These are phyloP conservation scores for Lantana camara DNA, from an alignment of 257 asterid genomes.

Conservation along the genomic window DNA sequence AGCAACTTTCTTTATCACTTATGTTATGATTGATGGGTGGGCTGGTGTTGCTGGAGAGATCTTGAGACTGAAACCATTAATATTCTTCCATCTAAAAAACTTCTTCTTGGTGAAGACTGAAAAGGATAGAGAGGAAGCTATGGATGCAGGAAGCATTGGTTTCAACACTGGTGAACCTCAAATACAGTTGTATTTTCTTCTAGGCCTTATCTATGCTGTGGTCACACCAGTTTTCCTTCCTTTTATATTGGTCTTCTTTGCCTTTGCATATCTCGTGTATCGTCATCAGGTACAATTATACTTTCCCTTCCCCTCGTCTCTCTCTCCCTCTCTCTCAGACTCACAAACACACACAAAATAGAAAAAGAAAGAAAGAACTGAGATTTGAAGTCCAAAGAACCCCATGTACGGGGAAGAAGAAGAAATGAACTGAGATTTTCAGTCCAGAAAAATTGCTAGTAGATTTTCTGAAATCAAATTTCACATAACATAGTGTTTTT, in stretches of 20 bases:
- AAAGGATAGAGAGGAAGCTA: conserved; percentile 80
- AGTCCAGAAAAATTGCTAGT: too few species aligned
- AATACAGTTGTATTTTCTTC: conserved; percentile 86
- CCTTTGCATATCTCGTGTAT: conserved; percentile 68
- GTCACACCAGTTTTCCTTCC: conserved; percentile 90
- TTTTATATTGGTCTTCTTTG: conserved; percentile 81
- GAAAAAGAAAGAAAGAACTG: not conserved
- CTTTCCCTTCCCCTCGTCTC: not conserved
- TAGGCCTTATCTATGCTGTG: conserved; percentile 91
- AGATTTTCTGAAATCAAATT: too few species aligned
- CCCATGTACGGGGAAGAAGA: too few species aligned
- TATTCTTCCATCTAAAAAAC: conserved; percentile 77
- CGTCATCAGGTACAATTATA: conserved; percentile 86
- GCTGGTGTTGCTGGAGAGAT: conserved; percentile 95
- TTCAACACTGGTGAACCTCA: conserved; percentile 96
- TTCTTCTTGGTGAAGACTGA: conserved; percentile 90
- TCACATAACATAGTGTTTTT: too few species aligned
- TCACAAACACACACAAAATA: not conserved
- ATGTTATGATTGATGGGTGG: conserved; percentile 96
- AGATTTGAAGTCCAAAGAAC: too few species aligned
- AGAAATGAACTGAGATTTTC: too few species aligned
- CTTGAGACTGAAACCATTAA: conserved; percentile 72
- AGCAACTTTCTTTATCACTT: conserved; percentile 90
- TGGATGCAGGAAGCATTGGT: conserved; percentile 95
- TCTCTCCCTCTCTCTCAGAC: not conserved